phyloP scores from a whole-genome alignment of 805 yeast genomes.

The Isabelozyma gotoi region DNA sequence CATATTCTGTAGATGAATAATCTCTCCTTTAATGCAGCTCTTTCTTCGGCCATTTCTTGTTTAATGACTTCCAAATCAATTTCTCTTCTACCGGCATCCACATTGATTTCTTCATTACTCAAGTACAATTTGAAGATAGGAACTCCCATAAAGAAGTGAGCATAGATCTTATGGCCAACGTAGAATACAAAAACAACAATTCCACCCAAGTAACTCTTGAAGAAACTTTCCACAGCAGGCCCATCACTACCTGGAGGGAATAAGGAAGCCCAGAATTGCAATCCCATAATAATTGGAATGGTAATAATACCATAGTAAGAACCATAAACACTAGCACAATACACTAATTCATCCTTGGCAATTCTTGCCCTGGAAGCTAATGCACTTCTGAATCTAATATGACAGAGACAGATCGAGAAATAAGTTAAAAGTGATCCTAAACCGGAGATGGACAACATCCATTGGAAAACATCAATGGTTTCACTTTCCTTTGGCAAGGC shows the following conservation, averaged over 20 bases:
- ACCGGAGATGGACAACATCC: constrained; percentile 32
- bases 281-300: constrained; percentile 24
- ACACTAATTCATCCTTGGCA: constrained; percentile 28
- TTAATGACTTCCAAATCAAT: constrained; percentile 52
- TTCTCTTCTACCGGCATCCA: constrained; percentile 63
- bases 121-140: constrained; percentile 37
- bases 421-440: constrained; percentile 28
- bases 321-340: constrained; percentile 25
- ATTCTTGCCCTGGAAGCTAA: constrained; percentile 19
- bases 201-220: constrained; percentile 53
- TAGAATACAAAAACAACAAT: constrained; percentile 44
- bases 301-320: constrained; percentile 32
- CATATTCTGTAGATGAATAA: constrained; percentile 12
- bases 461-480: constrained; percentile 24
- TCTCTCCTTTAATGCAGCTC: constrained; percentile 8
- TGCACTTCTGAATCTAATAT: constrained; percentile 28
- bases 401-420: constrained; percentile 29
- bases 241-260: constrained; percentile 32
- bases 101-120: constrained; percentile 52
- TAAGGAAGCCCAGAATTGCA: constrained; percentile 41
- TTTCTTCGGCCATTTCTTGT: constrained; percentile 52
- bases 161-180: constrained; percentile 51
- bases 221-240: constrained; percentile 43
- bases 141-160: constrained; percentile 20
- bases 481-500: constrained; percentile 24